Conservation (phyloP, 2,329 filamentous ascomycete genomes). For the Talaromyces sp. region DNA sequence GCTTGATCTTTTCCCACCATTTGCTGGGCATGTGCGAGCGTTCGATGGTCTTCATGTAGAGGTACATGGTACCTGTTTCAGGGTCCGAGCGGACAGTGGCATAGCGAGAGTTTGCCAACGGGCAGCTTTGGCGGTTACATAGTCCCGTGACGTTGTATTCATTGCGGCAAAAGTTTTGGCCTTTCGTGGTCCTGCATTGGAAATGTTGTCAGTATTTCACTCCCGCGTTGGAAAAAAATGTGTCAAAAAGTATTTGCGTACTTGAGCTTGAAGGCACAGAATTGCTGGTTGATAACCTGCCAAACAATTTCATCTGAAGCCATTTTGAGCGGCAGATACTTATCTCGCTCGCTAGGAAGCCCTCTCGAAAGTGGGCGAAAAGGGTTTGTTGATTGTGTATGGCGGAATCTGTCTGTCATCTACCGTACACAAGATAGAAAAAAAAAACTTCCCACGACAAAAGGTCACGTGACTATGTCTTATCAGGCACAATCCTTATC, state of each 20-base stretch:
- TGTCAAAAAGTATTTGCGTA: conserved; percentile 41
- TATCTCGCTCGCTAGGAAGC: conserved; percentile 17
- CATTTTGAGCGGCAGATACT: neutral
- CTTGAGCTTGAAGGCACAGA: conserved; percentile 94
- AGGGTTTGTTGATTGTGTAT: neutral
- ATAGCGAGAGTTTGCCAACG: conserved; percentile 86
- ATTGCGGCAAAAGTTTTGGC: conserved; percentile 92
- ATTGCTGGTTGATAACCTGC: conserved; percentile 93
- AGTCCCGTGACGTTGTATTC: conserved; percentile 83
- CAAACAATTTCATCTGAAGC: conserved; percentile 94
- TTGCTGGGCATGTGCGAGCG: conserved; percentile 83
- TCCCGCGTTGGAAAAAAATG: conserved; percentile 6
- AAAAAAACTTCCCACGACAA: conserved; percentile 17
- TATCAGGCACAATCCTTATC: conserved; percentile 19
- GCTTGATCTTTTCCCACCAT: conserved; percentile 89
- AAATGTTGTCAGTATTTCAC: conserved; percentile 16
- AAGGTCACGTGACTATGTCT: conserved; percentile 20
- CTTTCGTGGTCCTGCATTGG: conserved; percentile 65
- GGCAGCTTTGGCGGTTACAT: conserved; percentile 83
- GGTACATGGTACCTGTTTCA: conserved; percentile 75
- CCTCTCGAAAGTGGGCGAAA: conserved; percentile 18
- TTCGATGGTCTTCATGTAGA: conserved; percentile 96
- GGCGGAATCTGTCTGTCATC: neutral
- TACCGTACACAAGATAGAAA: conserved; percentile 5
- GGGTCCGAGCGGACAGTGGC: conserved; percentile 84